phyloP scores from a whole-genome alignment of 192 early-diverging fungal species.

The Thoreauomyces humboldtii region DNA sequence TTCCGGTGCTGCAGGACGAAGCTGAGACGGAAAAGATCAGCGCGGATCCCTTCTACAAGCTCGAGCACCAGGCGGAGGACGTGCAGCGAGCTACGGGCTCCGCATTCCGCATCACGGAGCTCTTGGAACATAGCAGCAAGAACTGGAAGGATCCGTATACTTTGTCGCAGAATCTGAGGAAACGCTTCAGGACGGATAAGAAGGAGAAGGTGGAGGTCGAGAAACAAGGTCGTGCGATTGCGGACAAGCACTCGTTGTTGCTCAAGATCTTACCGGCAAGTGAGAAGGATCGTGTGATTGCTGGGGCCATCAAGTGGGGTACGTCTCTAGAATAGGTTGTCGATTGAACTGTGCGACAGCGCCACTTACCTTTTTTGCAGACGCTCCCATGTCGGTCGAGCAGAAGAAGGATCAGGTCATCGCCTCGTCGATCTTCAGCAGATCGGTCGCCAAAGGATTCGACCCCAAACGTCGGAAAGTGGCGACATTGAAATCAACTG shows the following conservation, averaged over 20 bases:
- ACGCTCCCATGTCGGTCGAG: background rate
- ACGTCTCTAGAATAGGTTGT: background rate
- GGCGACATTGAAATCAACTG: background rate
- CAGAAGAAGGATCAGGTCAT: background rate
- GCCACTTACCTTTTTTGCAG: background rate
- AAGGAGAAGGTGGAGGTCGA: slow-evolving; percentile 43
- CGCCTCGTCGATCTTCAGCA: background rate
- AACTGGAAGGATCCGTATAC: slow-evolving; percentile 81
- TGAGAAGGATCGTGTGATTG: slow-evolving; percentile 46
- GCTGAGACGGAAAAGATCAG: slow-evolving; percentile 41
- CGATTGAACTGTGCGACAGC: background rate
- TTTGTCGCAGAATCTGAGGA: slow-evolving; percentile 67
- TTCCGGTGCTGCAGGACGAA: slow-evolving; percentile 60
- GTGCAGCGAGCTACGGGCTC: slow-evolving; percentile 45
- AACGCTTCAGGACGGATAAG: slow-evolving; percentile 68
- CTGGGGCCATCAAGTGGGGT: slow-evolving; percentile 39
- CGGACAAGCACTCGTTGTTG: slow-evolving; percentile 57
- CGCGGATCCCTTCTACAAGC: slow-evolving; percentile 50
- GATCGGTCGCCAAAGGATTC: background rate
- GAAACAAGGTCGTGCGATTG: slow-evolving; percentile 49
- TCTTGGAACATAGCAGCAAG: slow-evolving; percentile 65
- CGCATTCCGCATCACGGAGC: slow-evolving; percentile 48
- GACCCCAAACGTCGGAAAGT: background rate
- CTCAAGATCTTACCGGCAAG: slow-evolving; percentile 57
- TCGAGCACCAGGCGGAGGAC: slow-evolving; percentile 61